Conservation (phyloP, 1,284 basidiomycete species). For the Ceratobasidium sp. region DNA sequence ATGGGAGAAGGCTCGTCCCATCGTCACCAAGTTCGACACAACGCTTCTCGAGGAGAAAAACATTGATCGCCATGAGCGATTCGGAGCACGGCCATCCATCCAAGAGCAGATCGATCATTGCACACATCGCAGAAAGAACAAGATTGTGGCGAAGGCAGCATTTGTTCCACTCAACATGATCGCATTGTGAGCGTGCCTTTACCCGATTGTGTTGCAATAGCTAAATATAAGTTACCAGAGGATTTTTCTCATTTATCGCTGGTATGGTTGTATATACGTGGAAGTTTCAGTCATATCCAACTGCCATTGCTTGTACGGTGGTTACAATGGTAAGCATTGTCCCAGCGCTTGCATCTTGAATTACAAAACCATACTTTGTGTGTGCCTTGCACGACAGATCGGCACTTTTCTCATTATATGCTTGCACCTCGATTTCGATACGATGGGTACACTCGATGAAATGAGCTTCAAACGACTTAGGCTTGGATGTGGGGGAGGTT, state of each 20-base stretch:
- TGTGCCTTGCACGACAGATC: no score
- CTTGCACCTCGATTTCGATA: constrained; percentile 34
- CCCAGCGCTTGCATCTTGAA: no score
- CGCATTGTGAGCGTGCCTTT: not conserved
- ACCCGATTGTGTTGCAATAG: not conserved
- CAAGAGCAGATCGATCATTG: not conserved
- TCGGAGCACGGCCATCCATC: not conserved
- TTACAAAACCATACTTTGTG: no score
- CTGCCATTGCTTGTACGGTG: constrained; percentile 17
- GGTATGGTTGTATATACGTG: constrained; percentile 24
- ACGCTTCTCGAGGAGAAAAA: not conserved
- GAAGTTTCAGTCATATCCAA: not conserved
- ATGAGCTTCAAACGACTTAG: constrained; percentile 23
- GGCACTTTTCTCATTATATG: not conserved
- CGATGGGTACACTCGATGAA: constrained; percentile 4
- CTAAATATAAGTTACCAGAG: not conserved
- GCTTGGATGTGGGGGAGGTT: no score
- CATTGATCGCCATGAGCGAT: not conserved
- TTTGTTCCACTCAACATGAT: constrained; percentile 3
- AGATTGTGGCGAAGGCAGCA: constrained; percentile 9
- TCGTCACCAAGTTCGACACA: not conserved
- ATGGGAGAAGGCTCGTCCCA: constrained; percentile 6
- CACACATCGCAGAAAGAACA: not conserved
- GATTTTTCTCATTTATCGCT: constrained; percentile 25
- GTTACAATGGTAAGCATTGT: constrained; percentile 15